These are phyloP conservation scores for Teratosphaeriaceae sp. DNA, from an alignment of 2,329 filamentous ascomycete genomes.

Conservation along the genomic window DNA sequence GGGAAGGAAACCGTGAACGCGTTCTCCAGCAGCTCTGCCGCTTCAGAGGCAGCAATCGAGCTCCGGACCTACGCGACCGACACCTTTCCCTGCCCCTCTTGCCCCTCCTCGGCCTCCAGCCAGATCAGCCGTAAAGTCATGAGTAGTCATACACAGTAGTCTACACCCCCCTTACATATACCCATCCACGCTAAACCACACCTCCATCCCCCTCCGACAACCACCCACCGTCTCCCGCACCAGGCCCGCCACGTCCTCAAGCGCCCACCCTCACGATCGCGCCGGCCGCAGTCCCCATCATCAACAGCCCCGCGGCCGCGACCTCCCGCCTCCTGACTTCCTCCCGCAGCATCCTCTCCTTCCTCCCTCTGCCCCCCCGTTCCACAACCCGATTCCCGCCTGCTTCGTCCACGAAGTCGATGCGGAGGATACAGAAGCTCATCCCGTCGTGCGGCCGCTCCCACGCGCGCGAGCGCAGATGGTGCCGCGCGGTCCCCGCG, in stretches of 20 bases:
- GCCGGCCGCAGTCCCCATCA: conserved; percentile 16
- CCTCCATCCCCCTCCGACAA: not conserved
- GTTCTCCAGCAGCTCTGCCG: too few relatives aligned
- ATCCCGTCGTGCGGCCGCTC: conserved; percentile 73
- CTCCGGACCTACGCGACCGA: too few relatives aligned
- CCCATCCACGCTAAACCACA: not conserved
- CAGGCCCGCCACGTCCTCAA: too few relatives aligned
- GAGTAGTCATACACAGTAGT: not conserved
- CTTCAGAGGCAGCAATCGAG: too few relatives aligned
- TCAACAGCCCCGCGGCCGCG: conserved; percentile 23
- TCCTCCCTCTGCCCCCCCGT: conserved; percentile 42
- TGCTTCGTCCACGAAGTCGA: conserved; percentile 80
- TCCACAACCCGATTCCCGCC: conserved; percentile 41
- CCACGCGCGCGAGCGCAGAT: conserved; percentile 76
- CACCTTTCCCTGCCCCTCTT: too few relatives aligned
- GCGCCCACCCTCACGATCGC: conserved; percentile 10
- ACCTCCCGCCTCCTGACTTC: conserved; percentile 27
- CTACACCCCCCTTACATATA: not conserved
- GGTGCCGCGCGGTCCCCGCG: conserved; percentile 65
- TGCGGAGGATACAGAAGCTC: conserved; percentile 75
- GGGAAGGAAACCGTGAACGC: too few relatives aligned
- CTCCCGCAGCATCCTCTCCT: conserved; percentile 41
- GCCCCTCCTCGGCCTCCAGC: too few relatives aligned
- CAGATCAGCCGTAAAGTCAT: not conserved
- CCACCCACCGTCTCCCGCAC: not conserved